Conservation (phyloP, 129 eudicot species). For the Saussurea involucrata region DNA sequence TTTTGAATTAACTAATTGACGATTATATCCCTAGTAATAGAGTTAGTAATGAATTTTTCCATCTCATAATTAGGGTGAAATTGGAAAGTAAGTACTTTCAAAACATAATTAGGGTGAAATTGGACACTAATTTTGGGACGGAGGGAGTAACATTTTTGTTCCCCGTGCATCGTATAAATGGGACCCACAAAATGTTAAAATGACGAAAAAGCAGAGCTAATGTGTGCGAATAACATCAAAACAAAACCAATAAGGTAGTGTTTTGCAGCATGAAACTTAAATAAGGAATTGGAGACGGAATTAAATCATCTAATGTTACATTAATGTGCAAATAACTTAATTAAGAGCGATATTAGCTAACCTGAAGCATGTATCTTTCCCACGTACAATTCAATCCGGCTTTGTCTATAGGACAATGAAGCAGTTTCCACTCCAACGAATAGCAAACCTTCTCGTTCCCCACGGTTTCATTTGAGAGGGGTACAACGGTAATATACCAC, state of each 20-base stretch:
- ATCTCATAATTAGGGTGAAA: neutral
- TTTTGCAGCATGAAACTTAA: too few species aligned
- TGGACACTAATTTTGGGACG: neutral
- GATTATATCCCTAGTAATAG: neutral
- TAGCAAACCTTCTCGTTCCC: slow-evolving; percentile 48
- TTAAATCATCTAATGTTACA: neutral
- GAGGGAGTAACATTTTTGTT: neutral
- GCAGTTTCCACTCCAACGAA: slow-evolving; percentile 73
- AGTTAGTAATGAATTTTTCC: neutral
- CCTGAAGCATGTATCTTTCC: slow-evolving; percentile 84
- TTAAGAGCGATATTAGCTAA: slow-evolving; percentile 19
- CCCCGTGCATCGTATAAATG: neutral
- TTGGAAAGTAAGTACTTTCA: neutral
- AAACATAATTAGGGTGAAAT: too few species aligned
- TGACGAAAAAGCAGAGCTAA: neutral
- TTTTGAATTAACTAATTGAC: neutral
- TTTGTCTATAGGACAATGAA: slow-evolving; percentile 68
- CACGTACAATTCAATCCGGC: slow-evolving; percentile 80
- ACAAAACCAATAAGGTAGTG: neutral
- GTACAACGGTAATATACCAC: slow-evolving; percentile 69
- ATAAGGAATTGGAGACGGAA: neutral
- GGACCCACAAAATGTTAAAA: neutral
- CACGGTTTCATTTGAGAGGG: slow-evolving; percentile 30
- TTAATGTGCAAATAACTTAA: slow-evolving; percentile 2
- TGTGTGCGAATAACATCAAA: neutral